Percentiles rank a stretch among this genome's conserved stretches.
These are phyloP conservation scores for Cicer yamashitae DNA, from an alignment of 306 rosid species.

Conservation along the genomic window DNA sequence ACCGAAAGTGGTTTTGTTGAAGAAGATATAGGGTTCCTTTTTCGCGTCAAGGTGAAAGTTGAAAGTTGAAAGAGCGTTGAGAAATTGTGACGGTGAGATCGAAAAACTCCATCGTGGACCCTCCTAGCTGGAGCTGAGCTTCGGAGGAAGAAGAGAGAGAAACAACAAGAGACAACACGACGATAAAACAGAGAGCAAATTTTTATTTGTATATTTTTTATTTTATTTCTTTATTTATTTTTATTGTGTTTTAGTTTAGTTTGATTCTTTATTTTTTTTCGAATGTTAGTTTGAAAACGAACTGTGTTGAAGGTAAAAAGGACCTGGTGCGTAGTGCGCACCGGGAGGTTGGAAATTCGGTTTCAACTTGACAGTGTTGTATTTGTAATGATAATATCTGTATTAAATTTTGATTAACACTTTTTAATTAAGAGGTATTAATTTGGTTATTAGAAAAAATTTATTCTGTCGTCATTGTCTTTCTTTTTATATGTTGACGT, in stretches of 20 bases:
- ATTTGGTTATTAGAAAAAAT: background rate
- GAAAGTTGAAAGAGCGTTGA: slow-evolving; percentile 31
- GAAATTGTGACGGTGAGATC: slow-evolving; percentile 49
- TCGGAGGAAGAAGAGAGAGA: slow-evolving; percentile 42
- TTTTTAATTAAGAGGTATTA: background rate
- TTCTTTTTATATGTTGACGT: background rate
- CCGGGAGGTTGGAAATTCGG: slow-evolving; percentile 33
- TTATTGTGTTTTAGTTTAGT: background rate
- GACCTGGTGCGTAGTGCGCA: slow-evolving; percentile 59
- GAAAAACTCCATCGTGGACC: slow-evolving; percentile 59
- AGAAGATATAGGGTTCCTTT: background rate
- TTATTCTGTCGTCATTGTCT: background rate
- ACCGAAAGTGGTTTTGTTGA: slow-evolving; percentile 38
- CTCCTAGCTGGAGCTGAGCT: slow-evolving; percentile 54
- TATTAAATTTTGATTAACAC: background rate
- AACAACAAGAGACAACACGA: slow-evolving; percentile 41
- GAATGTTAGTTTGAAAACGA: slow-evolving; percentile 43
- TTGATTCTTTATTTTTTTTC: background rate
- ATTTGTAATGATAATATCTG: background rate
- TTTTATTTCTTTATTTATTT: background rate
- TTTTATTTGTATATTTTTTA: slow-evolving; percentile 42
- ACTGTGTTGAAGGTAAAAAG: background rate
- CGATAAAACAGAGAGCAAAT: slow-evolving; percentile 55
- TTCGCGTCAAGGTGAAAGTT: background rate
- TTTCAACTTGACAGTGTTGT: slow-evolving; percentile 36